Conservation (phyloP, 2,329 filamentous ascomycete species). For the Colletotrichum filicis region DNA sequence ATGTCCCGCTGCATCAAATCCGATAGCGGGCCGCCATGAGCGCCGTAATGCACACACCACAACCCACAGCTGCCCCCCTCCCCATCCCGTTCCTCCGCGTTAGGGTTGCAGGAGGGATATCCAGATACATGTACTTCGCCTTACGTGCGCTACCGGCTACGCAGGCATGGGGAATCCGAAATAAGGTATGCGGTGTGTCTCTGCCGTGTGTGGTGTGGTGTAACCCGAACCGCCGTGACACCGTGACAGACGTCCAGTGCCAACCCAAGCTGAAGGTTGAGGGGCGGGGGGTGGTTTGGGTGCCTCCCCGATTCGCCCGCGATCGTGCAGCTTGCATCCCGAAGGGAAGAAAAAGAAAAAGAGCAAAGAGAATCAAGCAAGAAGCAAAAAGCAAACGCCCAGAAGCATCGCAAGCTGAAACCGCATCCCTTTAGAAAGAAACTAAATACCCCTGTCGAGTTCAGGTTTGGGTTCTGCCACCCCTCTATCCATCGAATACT, state of each 20-base stretch:
- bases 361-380: too few relatives aligned
- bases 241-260: background rate
- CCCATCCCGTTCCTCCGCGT: conserved; percentile 5
- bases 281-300: too few relatives aligned
- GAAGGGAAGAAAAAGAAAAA: background rate
- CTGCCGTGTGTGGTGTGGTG: too few relatives aligned
- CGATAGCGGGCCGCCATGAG: conserved; percentile 27
- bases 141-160: conserved; percentile 28
- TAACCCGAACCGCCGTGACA: background rate
- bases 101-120: background rate
- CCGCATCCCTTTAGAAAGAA: background rate
- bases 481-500: background rate
- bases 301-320: conserved; percentile 27
- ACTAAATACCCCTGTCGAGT: too few relatives aligned
- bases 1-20: conserved; percentile 4
- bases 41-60: conserved; percentile 11
- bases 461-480: background rate
- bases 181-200: conserved; percentile 5
- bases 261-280: background rate
- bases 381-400: background rate
- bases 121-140: conserved; percentile 1
- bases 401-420: conserved; percentile 21
- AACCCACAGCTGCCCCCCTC: background rate
- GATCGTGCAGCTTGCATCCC: conserved; percentile 29
- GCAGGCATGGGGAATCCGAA: background rate